phyloP scores from a whole-genome alignment of 2,329 filamentous ascomycete species.

The Aspergillus pseudoterreus region DNA sequence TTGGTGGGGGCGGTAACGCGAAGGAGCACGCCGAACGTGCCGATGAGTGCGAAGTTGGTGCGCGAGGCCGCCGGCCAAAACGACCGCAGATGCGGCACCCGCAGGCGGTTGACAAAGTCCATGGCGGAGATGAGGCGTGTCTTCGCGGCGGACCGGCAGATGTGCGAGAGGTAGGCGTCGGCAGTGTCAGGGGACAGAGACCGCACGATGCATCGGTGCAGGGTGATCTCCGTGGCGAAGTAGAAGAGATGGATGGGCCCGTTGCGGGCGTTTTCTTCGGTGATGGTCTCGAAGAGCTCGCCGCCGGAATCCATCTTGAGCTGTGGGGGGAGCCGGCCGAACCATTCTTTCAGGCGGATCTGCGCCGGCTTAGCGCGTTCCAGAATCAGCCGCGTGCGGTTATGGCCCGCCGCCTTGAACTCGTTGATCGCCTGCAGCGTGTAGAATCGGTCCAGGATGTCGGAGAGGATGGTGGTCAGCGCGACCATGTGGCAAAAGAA shows the following conservation, averaged over 20 bases:
- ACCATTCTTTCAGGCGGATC: slow-evolving; percentile 52
- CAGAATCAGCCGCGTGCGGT: slow-evolving; percentile 49
- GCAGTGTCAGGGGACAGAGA: slow-evolving; percentile 59
- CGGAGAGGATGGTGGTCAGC: slow-evolving; percentile 50
- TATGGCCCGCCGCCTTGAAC: slow-evolving; percentile 36
- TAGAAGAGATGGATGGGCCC: slow-evolving; percentile 87
- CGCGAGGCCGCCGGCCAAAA: slow-evolving; percentile 66
- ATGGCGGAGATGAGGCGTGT: slow-evolving; percentile 91
- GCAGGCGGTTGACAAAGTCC: slow-evolving; percentile 94
- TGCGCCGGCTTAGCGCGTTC: slow-evolving; percentile 54
- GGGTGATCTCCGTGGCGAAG: slow-evolving; percentile 89
- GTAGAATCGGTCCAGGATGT: slow-evolving; percentile 51
- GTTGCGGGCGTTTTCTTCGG: slow-evolving; percentile 39
- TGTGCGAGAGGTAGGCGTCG: slow-evolving; percentile 82
- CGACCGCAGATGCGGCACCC: slow-evolving; percentile 76
- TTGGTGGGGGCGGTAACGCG: slow-evolving; percentile 83
- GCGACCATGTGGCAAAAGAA: slow-evolving; percentile 52
- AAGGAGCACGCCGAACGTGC: slow-evolving; percentile 84
- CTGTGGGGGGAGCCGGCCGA: slow-evolving; percentile 43
- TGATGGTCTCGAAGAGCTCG: slow-evolving; percentile 42
- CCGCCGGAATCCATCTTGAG: slow-evolving; percentile 49
- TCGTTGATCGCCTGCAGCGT: slow-evolving; percentile 47
- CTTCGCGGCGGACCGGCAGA: slow-evolving; percentile 90
- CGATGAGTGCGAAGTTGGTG: slow-evolving; percentile 85
- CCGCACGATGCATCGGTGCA: slow-evolving; percentile 85